Evolutionary conservation across 352 stramenopile species (phyloP).

Genomic region (Hyaloperonospora brassicae): DNA sequence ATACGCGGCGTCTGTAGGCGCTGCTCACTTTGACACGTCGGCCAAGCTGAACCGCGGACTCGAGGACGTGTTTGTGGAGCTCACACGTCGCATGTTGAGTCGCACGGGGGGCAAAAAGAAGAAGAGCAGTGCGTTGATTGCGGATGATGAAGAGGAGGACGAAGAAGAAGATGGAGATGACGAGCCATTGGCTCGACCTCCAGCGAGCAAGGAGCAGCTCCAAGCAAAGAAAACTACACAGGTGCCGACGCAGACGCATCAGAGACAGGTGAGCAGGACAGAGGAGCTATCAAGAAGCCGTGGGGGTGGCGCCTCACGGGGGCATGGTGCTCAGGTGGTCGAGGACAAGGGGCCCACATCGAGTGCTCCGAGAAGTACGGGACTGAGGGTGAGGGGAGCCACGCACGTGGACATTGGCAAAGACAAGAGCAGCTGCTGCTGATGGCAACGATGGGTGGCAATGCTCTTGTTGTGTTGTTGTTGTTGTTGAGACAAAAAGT

Average conservation of each 20-base stretch:
- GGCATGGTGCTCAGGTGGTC: slow-evolving; percentile 54
- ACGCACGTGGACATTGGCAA: slow-evolving; percentile 44
- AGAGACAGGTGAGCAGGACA: slow-evolving; percentile 22
- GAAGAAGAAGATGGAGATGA: slow-evolving; percentile 13
- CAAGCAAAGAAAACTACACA: slow-evolving; percentile 9
- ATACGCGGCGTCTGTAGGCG: slow-evolving; percentile 84
- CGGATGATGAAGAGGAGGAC: slow-evolving; percentile 54
- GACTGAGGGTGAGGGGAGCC: slow-evolving; percentile 41
- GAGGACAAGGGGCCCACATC: slow-evolving; percentile 39
- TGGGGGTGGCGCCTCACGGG: slow-evolving; percentile 27
- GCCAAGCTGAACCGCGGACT: slow-evolving; percentile 89
- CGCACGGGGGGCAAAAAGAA: slow-evolving; percentile 73
- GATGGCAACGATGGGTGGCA: slow-evolving; percentile 9
- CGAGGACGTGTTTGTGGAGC: slow-evolving; percentile 87
- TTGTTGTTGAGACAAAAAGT: slow-evolving; percentile 5
- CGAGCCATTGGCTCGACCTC: slow-evolving; percentile 22
- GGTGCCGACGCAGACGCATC: slow-evolving; percentile 8
- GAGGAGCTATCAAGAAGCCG: slow-evolving; percentile 30
- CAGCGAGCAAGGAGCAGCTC: slow-evolving; percentile 11
- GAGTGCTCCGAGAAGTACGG: slow-evolving; percentile 26
- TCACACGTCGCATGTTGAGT: slow-evolving; percentile 78
- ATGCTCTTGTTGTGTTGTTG: slow-evolving; percentile 14
- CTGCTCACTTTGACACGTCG: slow-evolving; percentile 86
- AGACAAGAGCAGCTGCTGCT: slow-evolving; percentile 54
- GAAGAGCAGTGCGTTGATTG: slow-evolving; percentile 63